These are phyloP conservation scores for Closterium sp. DNA, from an alignment of 139 green algal genomes.

Conservation along the genomic window DNA sequence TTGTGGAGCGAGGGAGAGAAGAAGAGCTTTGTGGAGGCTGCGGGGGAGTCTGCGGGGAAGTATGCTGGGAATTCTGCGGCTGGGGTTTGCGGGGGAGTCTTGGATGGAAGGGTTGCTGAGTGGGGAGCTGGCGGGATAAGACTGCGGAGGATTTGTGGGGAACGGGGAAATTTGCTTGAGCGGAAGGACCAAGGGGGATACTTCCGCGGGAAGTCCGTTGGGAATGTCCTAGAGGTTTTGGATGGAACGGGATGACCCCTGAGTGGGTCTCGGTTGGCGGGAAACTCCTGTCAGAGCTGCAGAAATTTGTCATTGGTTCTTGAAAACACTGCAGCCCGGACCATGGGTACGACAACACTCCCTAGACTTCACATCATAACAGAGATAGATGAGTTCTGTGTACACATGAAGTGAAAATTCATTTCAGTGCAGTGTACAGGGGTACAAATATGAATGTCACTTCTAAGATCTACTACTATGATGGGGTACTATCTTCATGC, in stretches of 20 bases:
- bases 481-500: not conserved
- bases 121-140: too few species aligned
- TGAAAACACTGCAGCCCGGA: not conserved
- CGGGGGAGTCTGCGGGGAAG: not conserved
- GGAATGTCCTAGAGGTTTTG: not conserved
- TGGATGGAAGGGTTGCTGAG: too few species aligned
- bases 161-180: too few species aligned
- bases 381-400: too few species aligned
- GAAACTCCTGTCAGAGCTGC: not conserved
- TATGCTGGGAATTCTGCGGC: not conserved
- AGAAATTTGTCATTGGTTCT: not conserved
- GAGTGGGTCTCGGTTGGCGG: not conserved
- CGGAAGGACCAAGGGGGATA: not conserved
- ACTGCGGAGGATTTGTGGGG: too few species aligned
- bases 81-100: not conserved
- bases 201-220: not conserved
- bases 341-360: too few species aligned
- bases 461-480: too few species aligned
- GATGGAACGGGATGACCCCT: not conserved
- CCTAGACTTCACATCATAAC: not conserved
- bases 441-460: too few species aligned
- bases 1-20: not conserved
- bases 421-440: too few species aligned
- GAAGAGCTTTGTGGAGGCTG: not conserved
- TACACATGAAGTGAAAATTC: too few species aligned